A percentile compares a stretch with the other conserved stretches of the same genome.
These are phyloP conservation scores for Fomes fomentarius DNA, from an alignment of 1,284 basidiomycete species.

Conservation along the genomic window DNA sequence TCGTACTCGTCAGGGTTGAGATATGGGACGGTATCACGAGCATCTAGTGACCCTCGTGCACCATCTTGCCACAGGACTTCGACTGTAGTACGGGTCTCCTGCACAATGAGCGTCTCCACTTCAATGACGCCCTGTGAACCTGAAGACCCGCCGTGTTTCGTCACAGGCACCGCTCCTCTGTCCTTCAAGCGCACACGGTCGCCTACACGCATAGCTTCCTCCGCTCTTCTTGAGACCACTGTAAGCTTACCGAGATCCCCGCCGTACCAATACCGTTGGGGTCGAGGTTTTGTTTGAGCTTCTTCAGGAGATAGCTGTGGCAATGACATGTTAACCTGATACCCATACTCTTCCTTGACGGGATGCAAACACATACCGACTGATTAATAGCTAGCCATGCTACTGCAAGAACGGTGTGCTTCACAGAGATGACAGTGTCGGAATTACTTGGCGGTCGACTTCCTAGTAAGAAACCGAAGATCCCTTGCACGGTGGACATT, in stretches of 20 bases:
- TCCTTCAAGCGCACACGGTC: conserved; percentile 66
- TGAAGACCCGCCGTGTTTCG: conserved; percentile 56
- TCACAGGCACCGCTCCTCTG: conserved; percentile 47
- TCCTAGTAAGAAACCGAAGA: conserved; percentile 51
- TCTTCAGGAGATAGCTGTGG: conserved; percentile 61
- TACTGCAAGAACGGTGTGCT: conserved; percentile 80
- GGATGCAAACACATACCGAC: conserved; percentile 50
- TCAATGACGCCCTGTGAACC: conserved; percentile 48
- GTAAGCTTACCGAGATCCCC: conserved; percentile 68
- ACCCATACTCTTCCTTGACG: neutral
- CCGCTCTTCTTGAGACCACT: conserved; percentile 62
- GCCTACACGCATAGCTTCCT: conserved; percentile 67
- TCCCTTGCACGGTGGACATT: conserved; percentile 43
- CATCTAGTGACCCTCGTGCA: conserved; percentile 55
- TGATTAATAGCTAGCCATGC: conserved; percentile 92
- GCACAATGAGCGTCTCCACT: conserved; percentile 65
- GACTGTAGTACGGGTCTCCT: conserved; percentile 70
- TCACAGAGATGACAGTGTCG: conserved; percentile 75
- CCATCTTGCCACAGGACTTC: conserved; percentile 93
- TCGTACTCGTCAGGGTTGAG: conserved; percentile 85
- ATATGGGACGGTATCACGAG: conserved; percentile 79
- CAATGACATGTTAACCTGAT: neutral
- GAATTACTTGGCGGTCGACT: conserved; percentile 44
- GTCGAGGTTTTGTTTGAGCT: conserved; percentile 63
- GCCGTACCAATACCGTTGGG: conserved; percentile 77